phyloP scores from a whole-genome alignment of 2,329 filamentous ascomycete genomes.

The Botryosphaeria dothidea region DNA sequence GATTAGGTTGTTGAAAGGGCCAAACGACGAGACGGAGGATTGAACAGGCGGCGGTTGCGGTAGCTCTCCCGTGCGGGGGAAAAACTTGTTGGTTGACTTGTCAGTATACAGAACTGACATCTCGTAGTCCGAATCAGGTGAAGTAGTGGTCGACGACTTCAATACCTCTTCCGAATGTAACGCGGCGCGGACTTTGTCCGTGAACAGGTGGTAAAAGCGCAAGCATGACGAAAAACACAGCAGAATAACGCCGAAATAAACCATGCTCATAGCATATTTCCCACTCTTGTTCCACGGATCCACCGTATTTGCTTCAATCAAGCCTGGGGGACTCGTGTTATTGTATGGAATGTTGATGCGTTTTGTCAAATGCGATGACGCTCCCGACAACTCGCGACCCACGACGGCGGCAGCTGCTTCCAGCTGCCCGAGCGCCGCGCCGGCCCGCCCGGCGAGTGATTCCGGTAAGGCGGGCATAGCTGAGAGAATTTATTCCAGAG shows the following conservation, averaged over 20 bases:
- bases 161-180: conserved; percentile 82
- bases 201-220: conserved; percentile 85
- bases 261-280: conserved; percentile 85
- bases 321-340: conserved; percentile 54
- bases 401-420: conserved; percentile 4
- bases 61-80: conserved; percentile 63
- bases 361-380: conserved; percentile 33
- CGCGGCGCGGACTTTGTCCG: conserved; percentile 88
- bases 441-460: not conserved
- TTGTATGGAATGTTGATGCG: conserved; percentile 60
- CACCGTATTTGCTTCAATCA: conserved; percentile 57
- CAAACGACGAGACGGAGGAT: conserved; percentile 74
- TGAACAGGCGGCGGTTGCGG: conserved; percentile 62
- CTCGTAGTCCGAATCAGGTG: conserved; percentile 62
- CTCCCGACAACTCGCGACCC: conserved; percentile 17
- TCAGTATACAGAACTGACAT: conserved; percentile 60
- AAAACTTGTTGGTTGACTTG: conserved; percentile 71
- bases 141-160: conserved; percentile 60
- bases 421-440: conserved; percentile 2
- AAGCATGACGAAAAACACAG: conserved; percentile 67
- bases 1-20: conserved; percentile 73
- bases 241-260: conserved; percentile 79
- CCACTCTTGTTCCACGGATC: conserved; percentile 82
- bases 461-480: conserved; percentile 20
- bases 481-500: not conserved